Evolutionary conservation across 2,329 filamentous ascomycete species (phyloP).

Genomic region (Cercospora canescens): DNA sequence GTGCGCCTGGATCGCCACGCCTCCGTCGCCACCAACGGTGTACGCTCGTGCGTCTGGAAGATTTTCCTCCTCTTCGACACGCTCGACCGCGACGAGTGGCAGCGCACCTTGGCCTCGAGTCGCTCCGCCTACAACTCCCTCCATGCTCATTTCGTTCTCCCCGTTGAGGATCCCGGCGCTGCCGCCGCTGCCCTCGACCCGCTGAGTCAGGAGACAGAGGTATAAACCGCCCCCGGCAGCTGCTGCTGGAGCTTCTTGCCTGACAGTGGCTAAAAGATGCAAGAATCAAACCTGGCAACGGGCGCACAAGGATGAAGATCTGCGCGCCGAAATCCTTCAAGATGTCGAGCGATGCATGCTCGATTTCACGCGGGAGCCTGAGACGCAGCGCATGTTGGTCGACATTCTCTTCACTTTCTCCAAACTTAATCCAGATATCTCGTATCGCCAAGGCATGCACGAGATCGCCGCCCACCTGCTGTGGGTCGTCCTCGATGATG

Average conservation of each 20-base stretch:
- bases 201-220: conserved; percentile 75
- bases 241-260: conserved; percentile 23
- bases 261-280: conserved; percentile 46
- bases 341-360: conserved; percentile 78
- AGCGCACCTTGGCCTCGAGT: conserved; percentile 63
- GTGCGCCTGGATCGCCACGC: conserved; percentile 30
- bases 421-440: conserved; percentile 82
- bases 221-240: conserved; percentile 39
- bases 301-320: conserved; percentile 78
- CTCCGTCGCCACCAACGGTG: conserved; percentile 48
- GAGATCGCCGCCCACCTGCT: conserved; percentile 88
- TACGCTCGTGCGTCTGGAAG: conserved; percentile 95
- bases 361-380: conserved; percentile 78
- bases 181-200: conserved; percentile 76
- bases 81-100: conserved; percentile 67
- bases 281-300: conserved; percentile 85
- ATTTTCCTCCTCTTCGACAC: conserved; percentile 77
- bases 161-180: conserved; percentile 81
- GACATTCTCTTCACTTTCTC: conserved; percentile 94
- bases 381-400: conserved; percentile 76
- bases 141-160: conserved; percentile 73
- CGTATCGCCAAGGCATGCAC: conserved; percentile 99
- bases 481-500: conserved; percentile 80
- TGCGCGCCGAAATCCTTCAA: conserved; percentile 86
- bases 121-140: conserved; percentile 73